phyloP scores from a whole-genome alignment of 768 basidiomycete species.

The Pulveroboletus ravenelii region DNA sequence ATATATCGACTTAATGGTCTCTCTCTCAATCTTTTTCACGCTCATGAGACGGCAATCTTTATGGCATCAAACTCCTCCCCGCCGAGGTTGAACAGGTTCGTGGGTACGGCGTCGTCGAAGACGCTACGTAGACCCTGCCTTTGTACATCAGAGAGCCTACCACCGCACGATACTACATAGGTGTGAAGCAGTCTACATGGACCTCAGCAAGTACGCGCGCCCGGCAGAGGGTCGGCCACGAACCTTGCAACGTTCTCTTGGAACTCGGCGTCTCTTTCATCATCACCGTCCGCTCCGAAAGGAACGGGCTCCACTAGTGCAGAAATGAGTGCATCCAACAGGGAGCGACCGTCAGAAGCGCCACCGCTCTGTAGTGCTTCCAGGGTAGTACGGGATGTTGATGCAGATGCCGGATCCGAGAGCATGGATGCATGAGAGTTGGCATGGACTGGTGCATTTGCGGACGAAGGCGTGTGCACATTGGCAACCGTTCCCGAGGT shows the following conservation, averaged over 20 bases:
- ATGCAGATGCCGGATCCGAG: slow-evolving; percentile 45
- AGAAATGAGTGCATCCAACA: slow-evolving; percentile 49
- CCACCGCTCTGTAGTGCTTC: slow-evolving; percentile 39
- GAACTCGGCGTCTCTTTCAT: slow-evolving; percentile 55
- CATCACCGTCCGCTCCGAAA: slow-evolving; percentile 64
- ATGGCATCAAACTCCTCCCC: slow-evolving; percentile 23
- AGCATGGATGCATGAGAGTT: slow-evolving; percentile 71
- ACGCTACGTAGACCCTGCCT: slow-evolving; percentile 26
- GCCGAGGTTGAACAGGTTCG: slow-evolving; percentile 26
- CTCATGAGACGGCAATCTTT: slow-evolving; percentile 21
- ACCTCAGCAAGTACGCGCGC: neutral
- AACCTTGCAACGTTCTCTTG: slow-evolving; percentile 61
- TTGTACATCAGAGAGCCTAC: slow-evolving; percentile 28
- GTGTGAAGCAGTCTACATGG: slow-evolving; percentile 46
- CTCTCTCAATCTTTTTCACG: slow-evolving; percentile 6
- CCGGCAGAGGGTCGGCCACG: slow-evolving; percentile 10
- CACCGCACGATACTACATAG: slow-evolving; percentile 41
- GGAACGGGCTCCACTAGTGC: slow-evolving; percentile 55
- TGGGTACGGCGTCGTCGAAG: slow-evolving; percentile 19
- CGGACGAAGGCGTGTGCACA: slow-evolving; percentile 21
- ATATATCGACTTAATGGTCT: slow-evolving; percentile 12
- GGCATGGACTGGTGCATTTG: slow-evolving; percentile 46
- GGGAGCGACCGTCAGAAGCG: slow-evolving; percentile 29
- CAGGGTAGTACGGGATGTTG: slow-evolving; percentile 47
- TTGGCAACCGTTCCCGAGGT: neutral